Evolutionary conservation across 2,329 filamentous ascomycete species (phyloP).

Genomic region (Calonectria ilicicola): DNA sequence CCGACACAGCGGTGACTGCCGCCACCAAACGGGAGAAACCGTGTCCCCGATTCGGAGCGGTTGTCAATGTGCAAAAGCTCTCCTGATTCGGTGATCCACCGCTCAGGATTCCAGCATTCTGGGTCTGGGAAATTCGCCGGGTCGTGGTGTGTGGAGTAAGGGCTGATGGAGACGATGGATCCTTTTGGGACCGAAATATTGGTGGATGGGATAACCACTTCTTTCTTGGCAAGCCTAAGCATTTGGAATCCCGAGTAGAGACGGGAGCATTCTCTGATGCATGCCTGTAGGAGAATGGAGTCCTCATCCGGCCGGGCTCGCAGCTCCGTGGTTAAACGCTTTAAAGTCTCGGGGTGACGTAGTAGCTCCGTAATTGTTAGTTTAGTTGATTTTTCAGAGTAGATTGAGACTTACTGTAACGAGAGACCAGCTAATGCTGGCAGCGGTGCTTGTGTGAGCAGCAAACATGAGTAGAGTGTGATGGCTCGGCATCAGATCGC

Average conservation of each 20-base stretch:
- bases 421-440: constrained; percentile 22
- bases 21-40: constrained; percentile 18
- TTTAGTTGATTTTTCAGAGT: background rate
- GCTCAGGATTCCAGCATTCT: constrained; percentile 15
- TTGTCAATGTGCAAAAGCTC: background rate
- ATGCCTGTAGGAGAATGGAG: constrained; percentile 16
- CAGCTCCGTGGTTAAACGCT: constrained; percentile 13
- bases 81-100: constrained; percentile 12
- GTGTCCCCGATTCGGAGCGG: constrained; percentile 2
- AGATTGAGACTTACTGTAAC: background rate
- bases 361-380: constrained; percentile 3
- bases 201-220: constrained; percentile 8
- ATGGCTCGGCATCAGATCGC: constrained; percentile 20
- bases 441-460: constrained; percentile 21
- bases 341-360: constrained; percentile 12
- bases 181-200: constrained; percentile 8
- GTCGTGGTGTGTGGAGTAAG: constrained; percentile 22
- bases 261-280: constrained; percentile 20
- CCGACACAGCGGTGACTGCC: constrained; percentile 22
- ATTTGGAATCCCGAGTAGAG: constrained; percentile 23
- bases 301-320: constrained; percentile 7
- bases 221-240: constrained; percentile 15
- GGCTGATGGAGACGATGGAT: constrained; percentile 17
- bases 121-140: constrained; percentile 20
- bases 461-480: constrained; percentile 24